Percentiles rank a stretch among this genome's conserved stretches.
Evolutionary conservation across 139 green algal species (phyloP).

Genomic region (Coccomyxa sp.): DNA sequence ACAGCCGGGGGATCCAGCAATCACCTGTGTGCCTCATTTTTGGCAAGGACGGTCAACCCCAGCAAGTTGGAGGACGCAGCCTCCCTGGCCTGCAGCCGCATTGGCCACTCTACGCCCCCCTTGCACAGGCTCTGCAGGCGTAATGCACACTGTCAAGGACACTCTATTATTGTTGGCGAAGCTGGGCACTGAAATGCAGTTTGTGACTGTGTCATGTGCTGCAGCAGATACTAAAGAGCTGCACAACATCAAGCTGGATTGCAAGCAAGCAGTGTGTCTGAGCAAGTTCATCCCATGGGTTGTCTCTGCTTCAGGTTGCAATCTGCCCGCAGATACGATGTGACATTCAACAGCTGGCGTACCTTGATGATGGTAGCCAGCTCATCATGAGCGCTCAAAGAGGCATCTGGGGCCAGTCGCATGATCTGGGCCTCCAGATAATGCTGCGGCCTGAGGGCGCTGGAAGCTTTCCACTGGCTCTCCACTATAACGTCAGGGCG

Average conservation of each 20-base stretch:
- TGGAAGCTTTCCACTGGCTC: not conserved
- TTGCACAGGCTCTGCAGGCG: not conserved
- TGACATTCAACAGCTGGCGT: not conserved
- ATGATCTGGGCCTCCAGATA: too few species aligned
- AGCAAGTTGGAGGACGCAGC: not conserved
- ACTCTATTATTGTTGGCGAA: too few species aligned
- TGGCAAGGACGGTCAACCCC: not conserved
- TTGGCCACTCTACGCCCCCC: not conserved
- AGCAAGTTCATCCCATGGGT: too few species aligned
- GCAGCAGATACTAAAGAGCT: not conserved
- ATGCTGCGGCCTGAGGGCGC: not conserved
- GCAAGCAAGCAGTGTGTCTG: too few species aligned
- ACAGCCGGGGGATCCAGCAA: not conserved
- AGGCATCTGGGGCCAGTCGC: too few species aligned
- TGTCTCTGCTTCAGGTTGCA: too few species aligned
- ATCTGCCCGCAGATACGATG: not conserved
- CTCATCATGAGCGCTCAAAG: not conserved
- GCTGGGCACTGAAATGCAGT: not conserved
- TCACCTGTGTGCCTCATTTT: not conserved
- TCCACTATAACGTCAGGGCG: not conserved
- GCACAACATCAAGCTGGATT: too few species aligned
- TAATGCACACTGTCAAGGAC: not conserved
- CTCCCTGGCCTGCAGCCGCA: not conserved
- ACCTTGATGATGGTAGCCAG: not conserved
- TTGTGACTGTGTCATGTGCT: not conserved